Base-by-base conservation (phyloP, 805 yeast genomes). In the Candida bentonensis region DNA sequence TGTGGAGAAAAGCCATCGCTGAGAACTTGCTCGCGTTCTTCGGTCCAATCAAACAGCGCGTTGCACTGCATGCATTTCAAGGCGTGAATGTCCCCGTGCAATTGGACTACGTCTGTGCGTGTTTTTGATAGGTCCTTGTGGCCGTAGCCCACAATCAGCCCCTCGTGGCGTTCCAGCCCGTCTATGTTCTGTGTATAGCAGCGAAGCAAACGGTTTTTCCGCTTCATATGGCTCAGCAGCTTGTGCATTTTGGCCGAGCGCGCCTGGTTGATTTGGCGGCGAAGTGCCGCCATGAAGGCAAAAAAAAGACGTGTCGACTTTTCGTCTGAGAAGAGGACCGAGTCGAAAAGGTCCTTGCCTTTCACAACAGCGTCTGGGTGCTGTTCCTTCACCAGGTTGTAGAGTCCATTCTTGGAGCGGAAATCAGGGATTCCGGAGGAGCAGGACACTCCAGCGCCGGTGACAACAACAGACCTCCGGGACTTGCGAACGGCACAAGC, bases 401-500 rank as follows among this genome's bases (percentile, higher is more conserved):
- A 88, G 7, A 88, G 69, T 2, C 97, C 97, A 51, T 81, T 75
- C 7, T 78, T 67, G 3, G 94, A 82, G 45, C 97, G 70, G 59
- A 88, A 88, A 59, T 89, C 97, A 2, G 98, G 98, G 41, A 89
- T 92, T 0, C 98, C 97, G 1, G 97, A 96, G 58, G 83, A 85
- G 59, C 96, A 86, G 15, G 96, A 85, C 47, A 89, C 86, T 0
- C 98, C 98, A 2, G 98, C 98, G 4, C 98, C 97, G 0, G 96
- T 87, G 44, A 88, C 66, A 3, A 83, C 70, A 20, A 82, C 69
- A n/a, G 79, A 65, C 53, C 72, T 76, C 44, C 71, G 67, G 41
- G 78, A 60, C 51, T 72, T 72, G 48, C 60, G 61, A 1, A 77
- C 63, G 30, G 54, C 43, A 51, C 65, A 67, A 43, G 68, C 62